A percentile compares a stretch with the other conserved stretches of the same genome.
phyloP scores from a whole-genome alignment of 2,329 filamentous ascomycete genomes.

The Pseudogymnoascus sp. region DNA sequence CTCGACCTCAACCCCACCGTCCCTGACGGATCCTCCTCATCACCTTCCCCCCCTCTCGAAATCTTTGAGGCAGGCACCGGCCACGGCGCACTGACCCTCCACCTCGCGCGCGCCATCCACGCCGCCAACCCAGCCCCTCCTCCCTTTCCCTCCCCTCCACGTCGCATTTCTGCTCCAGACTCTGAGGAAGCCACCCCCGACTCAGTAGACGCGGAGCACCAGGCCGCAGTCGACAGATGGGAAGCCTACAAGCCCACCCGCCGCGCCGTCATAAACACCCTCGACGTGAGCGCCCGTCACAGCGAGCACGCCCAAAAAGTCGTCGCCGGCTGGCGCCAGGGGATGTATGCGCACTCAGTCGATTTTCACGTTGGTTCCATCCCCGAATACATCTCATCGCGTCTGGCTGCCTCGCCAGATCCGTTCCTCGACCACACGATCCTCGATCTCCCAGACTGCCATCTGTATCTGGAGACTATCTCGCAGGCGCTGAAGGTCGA shows the following conservation, averaged over 20 bases:
- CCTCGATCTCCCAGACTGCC: conserved; percentile 61
- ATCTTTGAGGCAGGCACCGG: conserved; percentile 80
- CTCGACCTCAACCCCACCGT: conserved; percentile 65
- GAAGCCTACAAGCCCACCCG: conserved; percentile 42
- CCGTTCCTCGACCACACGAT: conserved; percentile 65
- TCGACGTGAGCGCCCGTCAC: conserved; percentile 57
- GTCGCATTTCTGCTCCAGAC: conserved; percentile 17
- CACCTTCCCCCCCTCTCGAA: conserved; percentile 45
- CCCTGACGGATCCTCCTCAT: conserved; percentile 48
- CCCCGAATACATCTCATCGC: conserved; percentile 50
- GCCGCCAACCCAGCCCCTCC: conserved; percentile 55
- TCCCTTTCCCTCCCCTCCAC: conserved; percentile 22
- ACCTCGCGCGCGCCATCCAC: conserved; percentile 68
- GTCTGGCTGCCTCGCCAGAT: conserved; percentile 34
- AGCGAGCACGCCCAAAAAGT: conserved; percentile 56
- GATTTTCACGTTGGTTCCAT: conserved; percentile 67
- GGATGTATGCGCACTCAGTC: conserved; percentile 60
- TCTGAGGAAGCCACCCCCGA: conserved; percentile 13
- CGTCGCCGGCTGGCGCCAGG: conserved; percentile 58
- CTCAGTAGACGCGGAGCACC: conserved; percentile 15
- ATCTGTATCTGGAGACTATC: conserved; percentile 41
- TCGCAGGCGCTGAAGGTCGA: conserved; percentile 53
- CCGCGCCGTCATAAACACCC: conserved; percentile 63
- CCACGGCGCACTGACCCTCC: conserved; percentile 70
- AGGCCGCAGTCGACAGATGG: conserved; percentile 30